Conservation (phyloP, 31 red algal genomes). For the Porphyra umbilicalis region DNA sequence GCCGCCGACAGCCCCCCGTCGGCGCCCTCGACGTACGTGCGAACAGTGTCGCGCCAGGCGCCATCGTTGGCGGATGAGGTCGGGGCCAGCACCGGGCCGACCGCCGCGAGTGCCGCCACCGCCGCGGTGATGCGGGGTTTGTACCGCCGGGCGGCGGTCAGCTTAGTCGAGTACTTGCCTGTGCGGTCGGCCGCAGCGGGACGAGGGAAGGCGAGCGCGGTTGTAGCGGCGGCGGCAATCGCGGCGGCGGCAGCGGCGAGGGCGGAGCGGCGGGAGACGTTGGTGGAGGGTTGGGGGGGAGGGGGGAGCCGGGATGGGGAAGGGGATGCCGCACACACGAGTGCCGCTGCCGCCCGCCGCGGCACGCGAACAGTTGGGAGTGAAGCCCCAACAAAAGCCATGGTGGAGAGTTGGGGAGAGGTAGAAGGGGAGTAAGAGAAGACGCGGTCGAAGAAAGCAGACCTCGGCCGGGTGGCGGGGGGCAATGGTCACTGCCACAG, state of each 20-base stretch:
- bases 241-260: background rate
- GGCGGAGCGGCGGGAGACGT: background rate
- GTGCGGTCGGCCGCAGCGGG: conserved; percentile 62
- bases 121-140: conserved; percentile 50
- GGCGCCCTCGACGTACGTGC: background rate
- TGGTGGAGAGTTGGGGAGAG: background rate
- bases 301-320: background rate
- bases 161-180: conserved; percentile 75
- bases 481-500: no score
- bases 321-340: background rate
- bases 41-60: background rate
- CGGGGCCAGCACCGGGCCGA: background rate
- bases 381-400: background rate
- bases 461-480: no score
- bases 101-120: conserved; percentile 2
- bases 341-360: background rate
- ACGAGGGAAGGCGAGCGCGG: background rate
- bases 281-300: background rate
- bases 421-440: background rate
- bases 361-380: background rate
- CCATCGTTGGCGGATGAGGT: background rate
- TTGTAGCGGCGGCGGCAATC: background rate
- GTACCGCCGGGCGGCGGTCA: conserved; percentile 73
- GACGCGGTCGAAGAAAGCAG: background rate
- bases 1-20: conserved; percentile 36